Percentiles rank a stretch among this genome's conserved stretches.
Conservation (phyloP, 352 stramenopile species). For the Globisporangium echinulatum region DNA sequence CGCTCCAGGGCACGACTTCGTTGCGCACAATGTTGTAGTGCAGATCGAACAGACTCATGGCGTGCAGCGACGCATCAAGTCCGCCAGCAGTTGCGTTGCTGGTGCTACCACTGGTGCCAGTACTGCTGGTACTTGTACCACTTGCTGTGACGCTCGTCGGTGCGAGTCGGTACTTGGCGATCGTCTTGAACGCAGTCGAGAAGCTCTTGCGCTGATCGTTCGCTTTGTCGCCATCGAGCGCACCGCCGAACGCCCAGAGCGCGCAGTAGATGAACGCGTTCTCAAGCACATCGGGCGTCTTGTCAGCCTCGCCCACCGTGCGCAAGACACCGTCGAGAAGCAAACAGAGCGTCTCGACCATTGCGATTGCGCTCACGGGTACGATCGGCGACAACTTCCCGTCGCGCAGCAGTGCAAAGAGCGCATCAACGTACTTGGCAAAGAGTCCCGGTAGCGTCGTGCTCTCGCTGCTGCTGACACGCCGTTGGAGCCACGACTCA, state of each 20-base stretch:
- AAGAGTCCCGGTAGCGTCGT: conserved; percentile 87
- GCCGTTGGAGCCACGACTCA: conserved; percentile 89
- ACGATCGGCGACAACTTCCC: conserved; percentile 58
- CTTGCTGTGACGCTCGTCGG: neutral
- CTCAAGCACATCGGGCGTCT: conserved; percentile 85
- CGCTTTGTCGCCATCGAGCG: conserved; percentile 83
- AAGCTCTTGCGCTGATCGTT: conserved; percentile 58
- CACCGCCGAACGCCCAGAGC: conserved; percentile 94
- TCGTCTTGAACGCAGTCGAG: conserved; percentile 43
- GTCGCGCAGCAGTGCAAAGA: conserved; percentile 66
- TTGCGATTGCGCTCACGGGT: conserved; percentile 39
- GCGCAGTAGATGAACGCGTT: conserved; percentile 94
- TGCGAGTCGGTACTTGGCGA: conserved; percentile 73
- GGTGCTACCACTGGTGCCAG: neutral
- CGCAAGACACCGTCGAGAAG: conserved; percentile 91
- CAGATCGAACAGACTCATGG: conserved; percentile 68
- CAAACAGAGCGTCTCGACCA: conserved; percentile 90
- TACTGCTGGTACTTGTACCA: neutral
- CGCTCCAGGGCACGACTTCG: conserved; percentile 71
- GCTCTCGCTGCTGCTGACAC: conserved; percentile 77
- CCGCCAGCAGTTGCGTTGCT: neutral
- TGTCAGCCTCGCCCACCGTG: conserved; percentile 72
- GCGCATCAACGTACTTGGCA: conserved; percentile 90
- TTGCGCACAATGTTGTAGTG: conserved; percentile 66
- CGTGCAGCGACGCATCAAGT: neutral